phyloP scores from a whole-genome alignment of 441 rosid genomes.

The Arabidopsis hybrid region DNA sequence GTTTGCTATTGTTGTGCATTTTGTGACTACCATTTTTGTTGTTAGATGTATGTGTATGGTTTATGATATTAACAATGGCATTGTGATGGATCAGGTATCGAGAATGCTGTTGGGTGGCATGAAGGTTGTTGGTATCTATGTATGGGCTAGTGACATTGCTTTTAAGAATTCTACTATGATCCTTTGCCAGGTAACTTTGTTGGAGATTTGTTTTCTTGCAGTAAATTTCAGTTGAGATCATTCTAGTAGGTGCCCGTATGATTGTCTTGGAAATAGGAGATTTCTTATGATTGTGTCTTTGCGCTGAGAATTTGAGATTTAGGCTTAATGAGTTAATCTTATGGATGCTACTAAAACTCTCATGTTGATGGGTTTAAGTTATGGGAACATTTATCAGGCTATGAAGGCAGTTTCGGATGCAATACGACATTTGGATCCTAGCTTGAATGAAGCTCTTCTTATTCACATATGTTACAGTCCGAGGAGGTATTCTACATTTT shows the following conservation, averaged over 20 bases:
- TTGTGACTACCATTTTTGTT: not conserved
- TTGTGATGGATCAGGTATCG: slow-evolving; percentile 59
- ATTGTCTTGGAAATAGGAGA: too few relatives aligned
- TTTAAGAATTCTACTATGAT: slow-evolving; percentile 82
- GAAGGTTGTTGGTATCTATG: slow-evolving; percentile 81
- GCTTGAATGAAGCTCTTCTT: slow-evolving; percentile 65
- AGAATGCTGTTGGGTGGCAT: slow-evolving; percentile 92
- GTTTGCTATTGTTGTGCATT: slow-evolving; percentile 41
- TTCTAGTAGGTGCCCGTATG: too few relatives aligned
- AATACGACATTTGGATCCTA: slow-evolving; percentile 56
- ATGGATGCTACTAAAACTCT: slow-evolving; percentile 15
- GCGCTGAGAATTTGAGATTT: too few relatives aligned
- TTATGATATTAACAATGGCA: slow-evolving; percentile 7
- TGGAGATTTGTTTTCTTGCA: not conserved
- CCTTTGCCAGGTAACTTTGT: slow-evolving; percentile 66
- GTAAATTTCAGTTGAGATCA: not conserved
- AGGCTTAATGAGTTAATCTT: not conserved
- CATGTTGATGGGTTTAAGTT: slow-evolving; percentile 22
- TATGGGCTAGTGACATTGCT: slow-evolving; percentile 80
- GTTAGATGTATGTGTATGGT: not conserved
- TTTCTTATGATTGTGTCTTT: too few relatives aligned
- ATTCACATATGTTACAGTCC: slow-evolving; percentile 90
- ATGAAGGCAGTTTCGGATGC: slow-evolving; percentile 76
- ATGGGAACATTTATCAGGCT: slow-evolving; percentile 52
- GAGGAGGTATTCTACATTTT: slow-evolving; percentile 58